These are phyloP conservation scores for Amyloporia xantha DNA, from an alignment of 768 basidiomycete genomes.

Conservation along the genomic window DNA sequence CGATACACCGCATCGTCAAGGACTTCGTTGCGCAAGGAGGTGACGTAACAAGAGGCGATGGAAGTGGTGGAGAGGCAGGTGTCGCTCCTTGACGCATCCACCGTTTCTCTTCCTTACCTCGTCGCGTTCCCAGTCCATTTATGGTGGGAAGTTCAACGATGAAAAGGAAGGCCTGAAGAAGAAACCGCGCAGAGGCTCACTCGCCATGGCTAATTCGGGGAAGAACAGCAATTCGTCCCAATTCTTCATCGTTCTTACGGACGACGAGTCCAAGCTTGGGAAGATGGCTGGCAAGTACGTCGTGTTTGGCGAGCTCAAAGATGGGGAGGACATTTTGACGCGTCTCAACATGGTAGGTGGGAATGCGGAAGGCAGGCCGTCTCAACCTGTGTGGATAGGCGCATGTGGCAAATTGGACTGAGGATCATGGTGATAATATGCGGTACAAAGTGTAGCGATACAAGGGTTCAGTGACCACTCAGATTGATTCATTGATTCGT, in stretches of 20 bases:
- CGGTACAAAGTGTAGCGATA: too few relatives aligned
- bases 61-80: constrained; percentile 47
- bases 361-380: constrained; percentile 28
- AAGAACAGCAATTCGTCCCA: constrained; percentile 44
- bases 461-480: too few relatives aligned
- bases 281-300: constrained; percentile 47
- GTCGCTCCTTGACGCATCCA: not conserved
- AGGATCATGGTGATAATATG: too few relatives aligned
- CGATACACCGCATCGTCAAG: constrained; percentile 40
- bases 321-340: constrained; percentile 28
- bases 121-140: constrained; percentile 36
- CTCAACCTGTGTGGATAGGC: constrained; percentile 37
- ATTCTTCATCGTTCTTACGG: constrained; percentile 44
- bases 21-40: constrained; percentile 50
- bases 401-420: constrained; percentile 27
- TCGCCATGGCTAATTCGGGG: constrained; percentile 49
- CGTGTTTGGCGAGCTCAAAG: constrained; percentile 34
- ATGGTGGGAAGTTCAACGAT: constrained; percentile 43
- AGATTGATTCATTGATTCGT: too few relatives aligned
- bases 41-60: constrained; percentile 46
- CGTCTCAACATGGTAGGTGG: constrained; percentile 29
- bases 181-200: constrained; percentile 33
- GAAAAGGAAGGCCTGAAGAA: constrained; percentile 35
- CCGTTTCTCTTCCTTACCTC: too few relatives aligned
- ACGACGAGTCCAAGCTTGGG: constrained; percentile 32